These are phyloP conservation scores for Whalleya microplaca DNA, from an alignment of 2,329 filamentous ascomycete genomes.

Conservation along the genomic window DNA sequence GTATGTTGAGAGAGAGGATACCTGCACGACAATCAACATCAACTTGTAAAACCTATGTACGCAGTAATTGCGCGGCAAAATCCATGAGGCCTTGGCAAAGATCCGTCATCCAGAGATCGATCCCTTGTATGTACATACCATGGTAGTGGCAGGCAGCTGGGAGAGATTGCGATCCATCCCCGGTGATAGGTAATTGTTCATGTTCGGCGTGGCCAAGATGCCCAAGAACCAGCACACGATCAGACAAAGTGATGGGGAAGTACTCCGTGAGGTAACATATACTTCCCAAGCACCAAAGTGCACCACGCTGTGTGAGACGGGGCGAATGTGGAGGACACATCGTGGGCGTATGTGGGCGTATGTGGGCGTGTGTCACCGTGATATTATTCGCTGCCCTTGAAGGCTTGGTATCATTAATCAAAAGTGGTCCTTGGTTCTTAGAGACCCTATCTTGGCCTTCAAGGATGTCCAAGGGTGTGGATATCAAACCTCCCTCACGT, in stretches of 20 bases:
- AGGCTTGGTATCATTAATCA: slow-evolving; percentile 20
- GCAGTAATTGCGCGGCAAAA: slow-evolving; percentile 28
- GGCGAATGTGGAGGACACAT: slow-evolving; percentile 21
- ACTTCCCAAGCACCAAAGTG: slow-evolving; percentile 17
- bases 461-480: background rate
- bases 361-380: slow-evolving; percentile 14
- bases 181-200: background rate
- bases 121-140: background rate
- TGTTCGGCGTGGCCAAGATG: background rate
- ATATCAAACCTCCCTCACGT: background rate
- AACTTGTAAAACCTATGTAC: slow-evolving; percentile 21
- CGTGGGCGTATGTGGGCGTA: slow-evolving; percentile 13
- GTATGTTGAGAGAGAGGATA: background rate
- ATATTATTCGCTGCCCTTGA: slow-evolving; percentile 17
- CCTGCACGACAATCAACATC: slow-evolving; percentile 6
- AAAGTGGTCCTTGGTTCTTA: slow-evolving; percentile 20
- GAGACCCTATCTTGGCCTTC: slow-evolving; percentile 21
- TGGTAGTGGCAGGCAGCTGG: background rate
- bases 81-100: slow-evolving; percentile 25
- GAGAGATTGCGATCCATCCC: background rate
- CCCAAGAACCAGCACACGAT: slow-evolving; percentile 10
- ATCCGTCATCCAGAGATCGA: background rate
- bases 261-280: slow-evolving; percentile 23
- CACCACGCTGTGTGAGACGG: slow-evolving; percentile 24
- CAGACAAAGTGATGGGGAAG: slow-evolving; percentile 4